These are phyloP conservation scores for Epichloe typhina DNA, from an alignment of 2,329 filamentous ascomycete genomes.

Conservation along the genomic window DNA sequence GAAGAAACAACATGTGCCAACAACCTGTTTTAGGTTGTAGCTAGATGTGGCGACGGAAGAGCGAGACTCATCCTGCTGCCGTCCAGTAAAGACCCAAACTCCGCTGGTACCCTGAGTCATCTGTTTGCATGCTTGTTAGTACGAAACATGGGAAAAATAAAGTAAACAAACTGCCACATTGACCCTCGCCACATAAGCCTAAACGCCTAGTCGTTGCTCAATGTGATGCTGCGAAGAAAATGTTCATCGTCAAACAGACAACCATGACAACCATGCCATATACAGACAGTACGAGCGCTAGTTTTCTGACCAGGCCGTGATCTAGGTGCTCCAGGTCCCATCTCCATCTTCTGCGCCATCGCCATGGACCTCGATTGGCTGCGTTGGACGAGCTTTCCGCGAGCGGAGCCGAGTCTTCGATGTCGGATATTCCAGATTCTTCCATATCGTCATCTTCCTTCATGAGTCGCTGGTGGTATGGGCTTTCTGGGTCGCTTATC, in stretches of 20 bases:
- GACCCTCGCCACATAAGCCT: neutral
- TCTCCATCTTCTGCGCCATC: slow-evolving; percentile 43
- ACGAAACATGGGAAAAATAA: neutral
- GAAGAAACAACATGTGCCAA: slow-evolving; percentile 8
- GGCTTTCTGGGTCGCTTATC: slow-evolving; percentile 79
- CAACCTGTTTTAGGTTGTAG: no score
- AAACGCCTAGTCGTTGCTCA: slow-evolving; percentile 20
- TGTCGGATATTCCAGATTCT: slow-evolving; percentile 38
- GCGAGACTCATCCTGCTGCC: neutral
- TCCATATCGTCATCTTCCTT: slow-evolving; percentile 86
- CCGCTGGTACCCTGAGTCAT: neutral
- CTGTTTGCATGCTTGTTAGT: slow-evolving; percentile 1
- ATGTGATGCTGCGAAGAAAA: slow-evolving; percentile 59
- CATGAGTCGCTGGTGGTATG: slow-evolving; percentile 70
- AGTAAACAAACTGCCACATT: neutral
- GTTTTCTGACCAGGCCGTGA: slow-evolving; percentile 51
- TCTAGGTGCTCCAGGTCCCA: slow-evolving; percentile 52
- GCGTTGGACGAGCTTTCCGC: slow-evolving; percentile 26
- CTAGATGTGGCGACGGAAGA: no score
- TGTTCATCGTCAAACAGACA: slow-evolving; percentile 74
- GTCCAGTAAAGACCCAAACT: neutral
- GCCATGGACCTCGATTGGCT: slow-evolving; percentile 25
- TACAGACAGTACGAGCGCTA: slow-evolving; percentile 61
- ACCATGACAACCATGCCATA: slow-evolving; percentile 86
- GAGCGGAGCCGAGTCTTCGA: slow-evolving; percentile 32